Evolutionary conservation across 2,329 filamentous ascomycete species (phyloP), one percentile per base, ranked within the genome.

Genomic region (Aureobasidium sp.): DNA sequence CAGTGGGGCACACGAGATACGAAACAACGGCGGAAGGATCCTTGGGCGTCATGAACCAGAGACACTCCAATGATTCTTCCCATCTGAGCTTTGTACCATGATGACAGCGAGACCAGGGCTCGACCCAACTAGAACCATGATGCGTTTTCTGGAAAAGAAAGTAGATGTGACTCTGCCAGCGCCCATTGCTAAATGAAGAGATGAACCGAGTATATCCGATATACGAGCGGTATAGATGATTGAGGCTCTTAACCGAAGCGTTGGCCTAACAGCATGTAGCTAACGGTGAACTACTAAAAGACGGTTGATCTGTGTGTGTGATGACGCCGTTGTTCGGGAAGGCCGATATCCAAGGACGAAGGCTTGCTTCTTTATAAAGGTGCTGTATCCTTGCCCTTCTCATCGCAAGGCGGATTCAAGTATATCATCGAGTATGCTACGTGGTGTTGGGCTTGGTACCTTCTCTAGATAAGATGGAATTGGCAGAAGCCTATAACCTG

Each of bases 11-110:
- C 36, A 20, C 31, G 16, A 36, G 23, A 61, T 29, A 50, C n/a
- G n/a, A 10, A 61, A 10, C 33, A 61, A 61, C 58, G 58, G 58
- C 13, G 15, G 55, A 13, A 40, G 36, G 45, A n/a, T 40, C 47
- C 13, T 6, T 27, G 42, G 31, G n/a, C 42, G 42, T 25, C 27
- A 47, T 36, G 10, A 47, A 48, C 43, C 56, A 47, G 42, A 48
- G 27, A 48, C 43, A 48, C 23, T 16, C 29, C 31, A 36, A 38
- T 50, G n/a, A 36, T 50, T 16, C 27, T 61, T 50, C 58, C 45
- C 16, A 20, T 38, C 7, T 29, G 20, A 27, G 25, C 18, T 6
- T 11, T 36, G 7, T 4, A 7, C 31, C 25, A 36, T 36, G 9
- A 36, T 31, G 10, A n/a, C 20, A 29, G 45, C 11, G 9, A n/a